Evolutionary conservation across 2,329 filamentous ascomycete genomes (phyloP), one percentile per base, ranked within the genome.

Genomic region (Erysiphe pulchra): DNA sequence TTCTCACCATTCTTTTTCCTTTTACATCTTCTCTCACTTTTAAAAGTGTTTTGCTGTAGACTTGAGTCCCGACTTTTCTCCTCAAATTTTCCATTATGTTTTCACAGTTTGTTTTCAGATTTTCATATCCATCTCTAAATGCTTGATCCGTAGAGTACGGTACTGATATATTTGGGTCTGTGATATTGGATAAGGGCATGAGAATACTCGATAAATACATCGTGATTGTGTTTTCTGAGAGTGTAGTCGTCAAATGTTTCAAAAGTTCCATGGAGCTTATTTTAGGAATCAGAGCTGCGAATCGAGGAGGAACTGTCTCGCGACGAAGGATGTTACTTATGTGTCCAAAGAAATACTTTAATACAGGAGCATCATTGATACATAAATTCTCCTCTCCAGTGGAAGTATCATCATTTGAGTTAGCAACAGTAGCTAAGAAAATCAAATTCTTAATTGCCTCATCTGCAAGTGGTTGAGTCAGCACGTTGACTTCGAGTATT

Each of bases 61-160:
- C 74, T 1, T 75, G 72, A 1, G 80, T 83, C 37, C 87, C 90
- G 45, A 93, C 67, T 57, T 81, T 85, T 64, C 77, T 79, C 64
- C 93, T 85, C 48, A 98, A 59, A n/a, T 70, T 63, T 50, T 84
- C 80, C 65, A 95, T 76, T 11, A 86, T 66, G 54, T 87, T 80
- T 51, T 79, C 73, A 4, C 81, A 79, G 47, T 77, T 76, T 37
- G 72, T 68, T 53, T 79, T 75, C 32, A 98, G 65, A 0, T 66
- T 66, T 50, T 84, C 79, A 59, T 86, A 79, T 17, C 68, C 71
- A 6, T 69, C 65, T 52, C 71, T 73, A 65, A 86, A 87, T 0
- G 64, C 58, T 47, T 77, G 73, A 54, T 87, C 80, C 6, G 71
- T 71, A 20, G 78, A 80, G 51, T 75, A 76, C 0, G 83, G 81